Evolutionary conservation across 768 basidiomycete species (phyloP).

Genomic region (Fomitopsis pulvina): DNA sequence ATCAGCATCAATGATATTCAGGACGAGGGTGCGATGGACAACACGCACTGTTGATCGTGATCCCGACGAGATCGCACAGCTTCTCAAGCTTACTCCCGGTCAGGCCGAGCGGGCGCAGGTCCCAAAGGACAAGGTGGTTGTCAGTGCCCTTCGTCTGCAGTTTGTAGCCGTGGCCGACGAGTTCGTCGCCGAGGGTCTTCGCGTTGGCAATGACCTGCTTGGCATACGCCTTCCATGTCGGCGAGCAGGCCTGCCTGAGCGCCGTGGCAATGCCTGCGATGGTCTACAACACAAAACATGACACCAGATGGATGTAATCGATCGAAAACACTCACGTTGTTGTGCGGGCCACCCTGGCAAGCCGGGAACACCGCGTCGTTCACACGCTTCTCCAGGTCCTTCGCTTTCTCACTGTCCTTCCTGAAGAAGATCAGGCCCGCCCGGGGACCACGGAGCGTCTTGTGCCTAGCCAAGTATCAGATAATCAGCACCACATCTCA

Average conservation of each 20-base stretch:
- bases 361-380: slow-evolving; percentile 99
- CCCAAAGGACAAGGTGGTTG: slow-evolving; percentile 98
- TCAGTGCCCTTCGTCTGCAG: slow-evolving; percentile 96
- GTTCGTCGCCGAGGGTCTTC: slow-evolving; percentile 60
- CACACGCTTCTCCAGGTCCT: slow-evolving; percentile 93
- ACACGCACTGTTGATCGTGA: slow-evolving; percentile 90
- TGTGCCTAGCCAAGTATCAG: slow-evolving; percentile 56
- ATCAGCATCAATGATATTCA: neutral
- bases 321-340: slow-evolving; percentile 60
- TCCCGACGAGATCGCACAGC: slow-evolving; percentile 93
- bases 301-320: neutral
- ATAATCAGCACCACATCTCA: no score
- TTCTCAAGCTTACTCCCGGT: slow-evolving; percentile 99
- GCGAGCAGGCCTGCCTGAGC: slow-evolving; percentile 85
- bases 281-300: slow-evolving; percentile 42
- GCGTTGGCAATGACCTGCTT: slow-evolving; percentile 93
- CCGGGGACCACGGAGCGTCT: slow-evolving; percentile 96
- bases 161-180: slow-evolving; percentile 81
- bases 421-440: slow-evolving; percentile 99
- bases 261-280: slow-evolving; percentile 94
- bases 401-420: slow-evolving; percentile 74
- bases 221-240: slow-evolving; percentile 86
- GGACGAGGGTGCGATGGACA: neutral
- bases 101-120: slow-evolving; percentile 87
- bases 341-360: slow-evolving; percentile 99